These are phyloP conservation scores for Stellera chamaejasme DNA, from an alignment of 345 rosid genomes.

Conservation along the genomic window DNA sequence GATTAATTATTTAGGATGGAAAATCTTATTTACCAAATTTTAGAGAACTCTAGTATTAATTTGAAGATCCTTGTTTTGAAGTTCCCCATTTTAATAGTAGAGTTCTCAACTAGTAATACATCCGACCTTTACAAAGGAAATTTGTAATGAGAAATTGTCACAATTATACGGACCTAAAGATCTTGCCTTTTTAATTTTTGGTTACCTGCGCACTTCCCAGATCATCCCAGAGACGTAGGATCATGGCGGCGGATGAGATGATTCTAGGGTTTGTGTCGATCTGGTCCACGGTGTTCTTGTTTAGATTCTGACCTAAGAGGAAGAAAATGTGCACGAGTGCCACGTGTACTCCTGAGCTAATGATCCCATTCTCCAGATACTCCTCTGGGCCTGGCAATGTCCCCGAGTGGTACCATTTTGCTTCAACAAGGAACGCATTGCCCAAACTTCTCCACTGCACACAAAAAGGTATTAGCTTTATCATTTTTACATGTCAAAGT, in stretches of 20 bases:
- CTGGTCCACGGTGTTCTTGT: slow-evolving; percentile 19
- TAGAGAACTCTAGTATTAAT: too few relatives aligned
- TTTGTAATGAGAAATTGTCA: too few relatives aligned
- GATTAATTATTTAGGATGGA: too few relatives aligned
- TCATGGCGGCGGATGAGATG: slow-evolving; percentile 32
- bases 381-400: slow-evolving; percentile 29
- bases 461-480: neutral
- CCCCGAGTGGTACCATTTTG: slow-evolving; percentile 42
- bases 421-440: slow-evolving; percentile 52
- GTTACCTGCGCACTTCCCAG: slow-evolving; percentile 51
- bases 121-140: too few relatives aligned
- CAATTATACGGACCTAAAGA: too few relatives aligned
- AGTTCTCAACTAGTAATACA: too few relatives aligned
- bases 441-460: slow-evolving; percentile 48
- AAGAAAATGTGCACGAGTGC: slow-evolving; percentile 40
- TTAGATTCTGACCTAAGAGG: slow-evolving; percentile 33
- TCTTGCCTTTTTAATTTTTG: neutral
- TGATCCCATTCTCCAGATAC: slow-evolving; percentile 48
- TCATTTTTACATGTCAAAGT: neutral
- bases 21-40: too few relatives aligned
- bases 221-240: slow-evolving; percentile 57
- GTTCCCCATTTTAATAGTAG: too few relatives aligned
- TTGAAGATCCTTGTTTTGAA: too few relatives aligned
- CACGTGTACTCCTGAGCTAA: slow-evolving; percentile 47
- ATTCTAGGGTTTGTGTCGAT: slow-evolving; percentile 27